phyloP scores from a whole-genome alignment of 1,284 basidiomycete species.

The Somion occarium region DNA sequence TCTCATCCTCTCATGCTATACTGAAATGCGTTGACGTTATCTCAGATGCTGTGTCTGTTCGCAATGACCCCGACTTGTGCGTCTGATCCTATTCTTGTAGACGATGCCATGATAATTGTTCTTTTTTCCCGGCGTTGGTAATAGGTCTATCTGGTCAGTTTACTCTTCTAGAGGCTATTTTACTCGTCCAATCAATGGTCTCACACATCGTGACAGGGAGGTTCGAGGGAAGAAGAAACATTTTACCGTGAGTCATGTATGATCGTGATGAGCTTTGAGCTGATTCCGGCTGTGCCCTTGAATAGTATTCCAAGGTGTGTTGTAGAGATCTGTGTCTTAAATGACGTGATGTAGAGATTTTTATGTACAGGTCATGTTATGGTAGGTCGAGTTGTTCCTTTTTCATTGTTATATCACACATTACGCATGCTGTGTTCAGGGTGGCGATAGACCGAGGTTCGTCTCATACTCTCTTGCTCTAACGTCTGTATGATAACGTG shows the following conservation, averaged over 20 bases:
- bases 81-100: slow-evolving; percentile 26
- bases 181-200: background rate
- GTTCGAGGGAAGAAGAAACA: slow-evolving; percentile 78
- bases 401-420: background rate
- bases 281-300: no score
- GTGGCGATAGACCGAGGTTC: slow-evolving; percentile 86
- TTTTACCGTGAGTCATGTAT: slow-evolving; percentile 58
- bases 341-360: background rate
- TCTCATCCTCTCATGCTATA: background rate
- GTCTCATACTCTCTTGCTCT: slow-evolving; percentile 7
- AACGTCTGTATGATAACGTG: background rate
- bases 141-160: slow-evolving; percentile 69
- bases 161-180: slow-evolving; percentile 4
- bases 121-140: slow-evolving; percentile 7
- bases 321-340: background rate
- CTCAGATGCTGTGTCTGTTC: slow-evolving; percentile 62
- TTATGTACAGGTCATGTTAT: slow-evolving; percentile 71
- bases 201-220: slow-evolving; percentile 50
- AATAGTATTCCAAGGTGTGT: slow-evolving; percentile 82
- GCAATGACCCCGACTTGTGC: slow-evolving; percentile 70
- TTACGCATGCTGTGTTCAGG: slow-evolving; percentile 36
- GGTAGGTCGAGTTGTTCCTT: slow-evolving; percentile 45
- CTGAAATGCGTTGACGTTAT: slow-evolving; percentile 3
- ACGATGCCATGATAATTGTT: slow-evolving; percentile 19
- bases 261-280: background rate